Percentiles rank a stretch among this genome's conserved stretches.
Evolutionary conservation across 1,139 yeast genomes (phyloP).

Genomic region (Hansenula sp.): DNA sequence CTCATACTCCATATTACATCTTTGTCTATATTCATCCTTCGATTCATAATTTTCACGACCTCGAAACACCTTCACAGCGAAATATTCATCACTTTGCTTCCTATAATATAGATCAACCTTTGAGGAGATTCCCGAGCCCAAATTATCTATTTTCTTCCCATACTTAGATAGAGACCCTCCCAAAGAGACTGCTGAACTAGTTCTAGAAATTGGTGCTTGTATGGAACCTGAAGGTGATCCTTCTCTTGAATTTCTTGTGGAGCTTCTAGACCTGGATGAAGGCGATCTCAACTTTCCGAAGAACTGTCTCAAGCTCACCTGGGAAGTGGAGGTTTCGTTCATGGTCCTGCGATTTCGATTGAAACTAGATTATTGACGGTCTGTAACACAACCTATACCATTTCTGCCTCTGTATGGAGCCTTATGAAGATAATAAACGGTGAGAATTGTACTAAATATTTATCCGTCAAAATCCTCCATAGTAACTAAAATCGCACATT

Average conservation of each 20-base stretch:
- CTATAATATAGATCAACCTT: slow-evolving; percentile 33
- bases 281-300: slow-evolving; percentile 1
- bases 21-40: slow-evolving; percentile 31
- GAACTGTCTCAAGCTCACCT: neutral
- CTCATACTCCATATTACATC: slow-evolving; percentile 38
- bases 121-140: slow-evolving; percentile 42
- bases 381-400: neutral
- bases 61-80: slow-evolving; percentile 41
- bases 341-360: neutral
- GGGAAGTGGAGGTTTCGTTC: neutral
- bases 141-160: slow-evolving; percentile 14
- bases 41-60: slow-evolving; percentile 35
- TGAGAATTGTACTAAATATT: neutral
- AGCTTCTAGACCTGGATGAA: neutral
- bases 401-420: neutral
- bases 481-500: too few species aligned
- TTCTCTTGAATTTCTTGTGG: neutral
- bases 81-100: slow-evolving; percentile 19
- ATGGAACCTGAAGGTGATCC: neutral
- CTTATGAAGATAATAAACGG: too few species aligned
- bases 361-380: neutral
- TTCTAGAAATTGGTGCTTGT: neutral
- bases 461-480: neutral
- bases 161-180: slow-evolving; percentile 4
- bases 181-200: neutral